Evolutionary conservation across 2,329 filamentous ascomycete species (phyloP), one percentile per base, ranked within the genome.

Genomic region (Venturia pyrina): DNA sequence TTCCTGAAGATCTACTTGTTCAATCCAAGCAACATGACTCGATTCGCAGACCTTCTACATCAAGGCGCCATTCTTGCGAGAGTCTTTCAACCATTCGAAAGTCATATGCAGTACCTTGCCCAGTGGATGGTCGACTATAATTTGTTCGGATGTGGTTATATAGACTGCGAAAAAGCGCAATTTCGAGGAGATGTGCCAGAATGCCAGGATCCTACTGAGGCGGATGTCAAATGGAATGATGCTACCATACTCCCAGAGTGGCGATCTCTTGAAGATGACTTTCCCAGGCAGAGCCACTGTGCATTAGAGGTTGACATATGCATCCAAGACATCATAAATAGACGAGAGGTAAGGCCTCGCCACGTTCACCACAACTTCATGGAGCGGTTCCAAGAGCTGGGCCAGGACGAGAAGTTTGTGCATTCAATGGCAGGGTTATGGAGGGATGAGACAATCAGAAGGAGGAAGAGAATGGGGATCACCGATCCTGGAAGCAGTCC

Each of bases 61-160:
- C 92, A 96, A 75, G 95, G 95, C 8, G 89, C 89, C 40, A 87
- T 99, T 56, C 85, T 98, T 85, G 90, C 90, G 73, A 85, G 84
- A 67, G 83, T 85, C 32, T 89, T 99, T 56, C 93, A 98, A 73
- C 93, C 95, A 0, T 96, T 95, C 73, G 95, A 99, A 77, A 92
- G 90, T 21, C 96, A 99, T 74, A 76, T 98, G 68, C 91, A 96
- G 73, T 98, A 93, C 74, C 79, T 97, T 10, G 82, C 95, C 11
- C 96, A 99, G 77, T 99, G 96, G 85, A 98, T 99, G 95, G 89
- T 89, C 69, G 96, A 99, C 75, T 99, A 96, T 80, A 99, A 97
- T 73, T 80, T 99, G 70, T 98, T 96, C 75, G 96, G 96, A 7
- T 99, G 95, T 73, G 88, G 87, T 66, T 96, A 93, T 71, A 86